Evolutionary conservation across 176 grass and related monocot genomes (phyloP).

Genomic region (Oryza meridionalis): DNA sequence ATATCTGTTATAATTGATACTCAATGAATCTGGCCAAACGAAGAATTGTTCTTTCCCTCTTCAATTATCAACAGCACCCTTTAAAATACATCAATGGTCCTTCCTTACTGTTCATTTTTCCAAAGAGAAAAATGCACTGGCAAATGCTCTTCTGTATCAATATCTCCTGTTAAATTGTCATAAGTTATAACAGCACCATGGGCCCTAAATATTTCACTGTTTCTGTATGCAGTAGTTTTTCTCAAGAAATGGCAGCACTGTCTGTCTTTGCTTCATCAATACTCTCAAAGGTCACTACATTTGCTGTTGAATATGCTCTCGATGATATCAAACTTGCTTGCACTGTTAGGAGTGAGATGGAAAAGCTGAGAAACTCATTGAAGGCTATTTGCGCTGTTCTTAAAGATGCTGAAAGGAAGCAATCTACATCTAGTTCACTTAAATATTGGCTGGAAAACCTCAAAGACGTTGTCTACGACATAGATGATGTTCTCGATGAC

Average conservation of each 20-base stretch:
- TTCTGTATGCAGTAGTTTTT: not conserved
- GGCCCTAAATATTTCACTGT: not conserved
- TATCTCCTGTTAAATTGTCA: not conserved
- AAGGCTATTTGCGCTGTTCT: conserved; percentile 2
- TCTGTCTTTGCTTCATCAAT: not conserved
- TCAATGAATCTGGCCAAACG: no score
- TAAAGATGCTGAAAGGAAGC: conserved; percentile 13
- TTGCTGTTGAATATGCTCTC: not conserved
- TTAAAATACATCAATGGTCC: not conserved
- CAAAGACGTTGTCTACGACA: conserved; percentile 4
- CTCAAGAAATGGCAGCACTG: not conserved
- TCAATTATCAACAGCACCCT: not conserved
- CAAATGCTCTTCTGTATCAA: not conserved
- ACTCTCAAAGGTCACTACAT: not conserved
- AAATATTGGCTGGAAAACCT: conserved; percentile 6
- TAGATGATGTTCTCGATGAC: conserved; percentile 18
- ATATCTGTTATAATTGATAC: no score
- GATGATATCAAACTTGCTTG: not conserved
- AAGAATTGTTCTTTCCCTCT: not conserved
- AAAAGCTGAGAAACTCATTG: not conserved
- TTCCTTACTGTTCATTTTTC: not conserved
- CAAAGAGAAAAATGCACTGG: not conserved
- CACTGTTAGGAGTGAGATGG: not conserved
- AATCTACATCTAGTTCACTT: not conserved
- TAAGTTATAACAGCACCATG: not conserved